Percentiles rank a stretch among this genome's conserved stretches.
Conservation (phyloP, 495 filamentous ascomycete species). For the Talaromyces wortmannii region DNA sequence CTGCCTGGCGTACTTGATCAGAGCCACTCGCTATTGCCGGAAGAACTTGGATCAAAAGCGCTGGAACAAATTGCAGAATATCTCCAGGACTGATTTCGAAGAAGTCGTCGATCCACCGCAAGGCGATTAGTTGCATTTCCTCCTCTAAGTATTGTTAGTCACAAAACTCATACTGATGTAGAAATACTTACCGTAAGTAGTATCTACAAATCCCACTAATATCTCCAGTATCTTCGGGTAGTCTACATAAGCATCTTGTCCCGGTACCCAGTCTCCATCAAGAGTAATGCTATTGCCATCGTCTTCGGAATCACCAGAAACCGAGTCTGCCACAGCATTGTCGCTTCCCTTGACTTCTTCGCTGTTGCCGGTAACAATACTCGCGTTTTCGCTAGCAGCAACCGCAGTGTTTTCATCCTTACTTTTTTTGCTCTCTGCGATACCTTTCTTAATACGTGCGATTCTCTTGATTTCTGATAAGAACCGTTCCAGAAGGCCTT, state of each 20-base stretch:
- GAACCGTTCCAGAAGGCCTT: conserved; percentile 86
- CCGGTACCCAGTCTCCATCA: conserved; percentile 93
- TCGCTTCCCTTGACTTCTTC: conserved; percentile 34
- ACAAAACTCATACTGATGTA: not conserved
- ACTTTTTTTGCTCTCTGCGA: conserved; percentile 75
- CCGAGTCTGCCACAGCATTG: conserved; percentile 47
- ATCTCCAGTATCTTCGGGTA: conserved; percentile 89
- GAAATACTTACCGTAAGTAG: conserved; percentile 56
- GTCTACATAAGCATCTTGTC: conserved; percentile 94
- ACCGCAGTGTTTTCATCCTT: conserved; percentile 60
- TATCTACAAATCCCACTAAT: conserved; percentile 82
- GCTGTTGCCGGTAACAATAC: conserved; percentile 45
- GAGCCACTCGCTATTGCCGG: conserved; percentile 91
- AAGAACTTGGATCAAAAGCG: conserved; percentile 83
- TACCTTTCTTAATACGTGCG: conserved; percentile 81
- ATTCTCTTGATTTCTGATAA: conserved; percentile 92
- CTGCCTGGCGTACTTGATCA: conserved; percentile 81
- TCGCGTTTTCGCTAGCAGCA: conserved; percentile 56
- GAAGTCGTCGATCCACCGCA: conserved; percentile 94
- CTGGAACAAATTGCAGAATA: conserved; percentile 90
- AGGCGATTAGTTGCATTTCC: conserved; percentile 80
- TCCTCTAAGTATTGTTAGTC: conserved; percentile 49
- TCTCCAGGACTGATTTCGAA: conserved; percentile 97
- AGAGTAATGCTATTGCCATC: conserved; percentile 57
- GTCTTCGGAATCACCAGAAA: conserved; percentile 48